Percentiles rank a stretch among this genome's conserved stretches.
Conservation (phyloP, 768 basidiomycete genomes). For the Russula olivacea region DNA sequence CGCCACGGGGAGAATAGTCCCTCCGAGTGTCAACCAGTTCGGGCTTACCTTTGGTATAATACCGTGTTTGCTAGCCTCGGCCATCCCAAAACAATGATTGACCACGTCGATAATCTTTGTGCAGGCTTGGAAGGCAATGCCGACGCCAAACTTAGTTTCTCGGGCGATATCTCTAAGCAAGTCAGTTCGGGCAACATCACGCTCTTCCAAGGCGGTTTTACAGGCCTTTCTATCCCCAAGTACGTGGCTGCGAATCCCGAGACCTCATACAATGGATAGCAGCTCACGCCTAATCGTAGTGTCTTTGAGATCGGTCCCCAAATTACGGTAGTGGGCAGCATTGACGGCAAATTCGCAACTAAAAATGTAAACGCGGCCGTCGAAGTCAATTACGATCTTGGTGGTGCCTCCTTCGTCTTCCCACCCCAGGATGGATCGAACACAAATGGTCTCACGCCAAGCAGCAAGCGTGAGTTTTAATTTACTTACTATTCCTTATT, state of each 20-base stretch:
- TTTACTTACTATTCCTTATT: no score
- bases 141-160: neutral
- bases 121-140: neutral
- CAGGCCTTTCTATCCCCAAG: neutral
- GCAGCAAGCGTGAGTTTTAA: neutral
- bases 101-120: slow-evolving; percentile 25
- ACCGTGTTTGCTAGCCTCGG: neutral
- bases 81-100: neutral
- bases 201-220: neutral
- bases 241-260: neutral
- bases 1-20: slow-evolving; percentile 10
- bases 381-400: neutral
- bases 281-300: neutral
- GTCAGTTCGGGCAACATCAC: neutral
- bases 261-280: no score
- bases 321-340: neutral
- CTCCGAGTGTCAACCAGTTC: slow-evolving; percentile 3
- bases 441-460: neutral
- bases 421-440: neutral
- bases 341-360: neutral
- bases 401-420: neutral
- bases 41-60: slow-evolving; percentile 7
- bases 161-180: neutral
- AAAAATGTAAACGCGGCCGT: neutral
- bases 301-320: neutral